A percentile compares a stretch with the other conserved stretches of the same genome.
phyloP scores from a whole-genome alignment of 2,329 filamentous ascomycete species.

The Alternaria brassicae region DNA sequence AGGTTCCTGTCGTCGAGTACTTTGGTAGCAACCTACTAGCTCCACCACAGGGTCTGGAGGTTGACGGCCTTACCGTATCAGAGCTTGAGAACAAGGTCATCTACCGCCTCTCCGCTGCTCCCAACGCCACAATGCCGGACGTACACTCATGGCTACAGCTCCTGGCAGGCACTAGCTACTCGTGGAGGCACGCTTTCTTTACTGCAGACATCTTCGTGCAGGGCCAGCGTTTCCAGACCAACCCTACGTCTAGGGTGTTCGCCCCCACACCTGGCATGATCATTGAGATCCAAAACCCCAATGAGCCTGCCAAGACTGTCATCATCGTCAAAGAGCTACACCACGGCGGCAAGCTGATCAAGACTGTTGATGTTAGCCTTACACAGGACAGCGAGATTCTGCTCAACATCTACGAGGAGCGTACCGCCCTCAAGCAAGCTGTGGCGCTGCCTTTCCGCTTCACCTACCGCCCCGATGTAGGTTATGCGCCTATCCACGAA shows the following conservation, averaged over 20 bases:
- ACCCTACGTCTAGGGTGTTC: slow-evolving; percentile 91
- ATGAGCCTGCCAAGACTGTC: slow-evolving; percentile 80
- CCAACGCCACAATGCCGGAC: slow-evolving; percentile 76
- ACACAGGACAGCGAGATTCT: slow-evolving; percentile 78
- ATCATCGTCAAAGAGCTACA: slow-evolving; percentile 89
- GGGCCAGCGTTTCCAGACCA: slow-evolving; percentile 95
- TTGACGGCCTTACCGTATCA: slow-evolving; percentile 85
- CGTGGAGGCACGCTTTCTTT: slow-evolving; percentile 94
- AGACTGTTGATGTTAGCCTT: slow-evolving; percentile 86
- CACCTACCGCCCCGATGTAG: slow-evolving; percentile 91
- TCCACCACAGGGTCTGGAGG: slow-evolving; percentile 68
- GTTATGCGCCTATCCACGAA: slow-evolving; percentile 96
- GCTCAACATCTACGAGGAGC: slow-evolving; percentile 91
- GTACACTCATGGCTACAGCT: slow-evolving; percentile 86
- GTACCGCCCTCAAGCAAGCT: slow-evolving; percentile 81
- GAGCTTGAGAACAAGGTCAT: slow-evolving; percentile 81
- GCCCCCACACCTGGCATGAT: slow-evolving; percentile 84
- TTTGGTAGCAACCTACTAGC: slow-evolving; percentile 89
- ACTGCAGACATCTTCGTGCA: slow-evolving; percentile 93
- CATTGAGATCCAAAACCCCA: slow-evolving; percentile 84
- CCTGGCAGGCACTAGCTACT: slow-evolving; percentile 83
- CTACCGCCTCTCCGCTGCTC: slow-evolving; percentile 80
- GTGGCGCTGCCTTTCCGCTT: slow-evolving; percentile 87
- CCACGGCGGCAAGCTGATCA: slow-evolving; percentile 82
- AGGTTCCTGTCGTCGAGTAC: slow-evolving; percentile 89